Conservation (phyloP, 495 filamentous ascomycete species). For the Hyphodiscus hymeniophilus region DNA sequence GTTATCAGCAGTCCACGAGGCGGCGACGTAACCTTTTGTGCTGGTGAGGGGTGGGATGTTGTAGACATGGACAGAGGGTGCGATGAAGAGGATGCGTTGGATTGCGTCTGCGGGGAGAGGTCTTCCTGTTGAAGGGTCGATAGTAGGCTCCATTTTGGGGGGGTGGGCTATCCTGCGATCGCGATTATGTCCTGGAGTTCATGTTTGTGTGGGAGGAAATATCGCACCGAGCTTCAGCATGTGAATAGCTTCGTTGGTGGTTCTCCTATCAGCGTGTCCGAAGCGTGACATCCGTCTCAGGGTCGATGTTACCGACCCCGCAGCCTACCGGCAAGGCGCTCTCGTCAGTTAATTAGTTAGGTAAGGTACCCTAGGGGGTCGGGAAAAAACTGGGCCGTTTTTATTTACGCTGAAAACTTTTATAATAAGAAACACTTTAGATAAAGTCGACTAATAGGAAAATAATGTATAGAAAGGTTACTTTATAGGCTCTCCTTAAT, state of each 20-base stretch:
- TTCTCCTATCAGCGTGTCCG: too few relatives aligned
- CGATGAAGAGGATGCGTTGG: constrained; percentile 69
- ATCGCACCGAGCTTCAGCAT: too few relatives aligned
- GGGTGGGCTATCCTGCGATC: background rate
- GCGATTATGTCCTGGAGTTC: background rate
- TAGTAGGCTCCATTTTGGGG: constrained; percentile 21
- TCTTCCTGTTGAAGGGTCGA: constrained; percentile 51
- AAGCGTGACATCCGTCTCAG: background rate
- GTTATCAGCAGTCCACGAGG: constrained; percentile 62
- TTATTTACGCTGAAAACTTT: too few relatives aligned
- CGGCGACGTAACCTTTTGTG: constrained; percentile 64
- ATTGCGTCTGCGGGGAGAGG: constrained; percentile 59
- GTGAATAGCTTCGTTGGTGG: too few relatives aligned
- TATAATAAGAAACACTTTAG: too few relatives aligned
- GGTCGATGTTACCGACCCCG: background rate
- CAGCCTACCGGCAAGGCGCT: background rate
- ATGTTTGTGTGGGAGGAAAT: background rate
- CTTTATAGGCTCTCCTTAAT: too few relatives aligned
- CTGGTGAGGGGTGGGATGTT: constrained; percentile 64
- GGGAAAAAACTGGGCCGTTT: too few relatives aligned
- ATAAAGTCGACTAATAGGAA: too few relatives aligned
- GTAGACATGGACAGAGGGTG: constrained; percentile 67
- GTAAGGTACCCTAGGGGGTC: too few relatives aligned
- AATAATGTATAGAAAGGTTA: too few relatives aligned
- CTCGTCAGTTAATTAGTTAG: too few relatives aligned